Evolutionary conservation across 495 filamentous ascomycete species (phyloP), one percentile per base, ranked within the genome.

Genomic region (Lepraria neglecta): DNA sequence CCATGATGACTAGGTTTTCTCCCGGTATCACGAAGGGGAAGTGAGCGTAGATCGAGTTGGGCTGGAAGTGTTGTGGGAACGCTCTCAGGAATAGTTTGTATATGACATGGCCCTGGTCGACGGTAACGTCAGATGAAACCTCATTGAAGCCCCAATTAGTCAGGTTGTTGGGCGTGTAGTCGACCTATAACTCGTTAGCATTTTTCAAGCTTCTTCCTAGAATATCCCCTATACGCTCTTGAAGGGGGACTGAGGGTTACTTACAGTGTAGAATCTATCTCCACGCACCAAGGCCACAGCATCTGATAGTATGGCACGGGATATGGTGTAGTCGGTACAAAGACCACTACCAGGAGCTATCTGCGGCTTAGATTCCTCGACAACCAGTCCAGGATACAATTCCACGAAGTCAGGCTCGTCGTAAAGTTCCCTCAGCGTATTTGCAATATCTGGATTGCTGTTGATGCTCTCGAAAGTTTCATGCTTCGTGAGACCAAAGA

Each of bases 401-500:
- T 94, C 89, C 12, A 92, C 89, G 56, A 80, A 80, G 71, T 95
- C 89, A 0, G 88, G 88, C 59, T 84, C 81, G 53, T 90, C 87
- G 68, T 95, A 95, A 33, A 95, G 76, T 58, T 86, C 80, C 53
- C 81, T 83, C 12, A 95, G 80, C 56, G 86, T 79, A 21, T 88
- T 79, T 12, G 84, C 81, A 33, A 95, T 83, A n/a, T 82, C 80
- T 7, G 83, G 84, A 68, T 96, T 85, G 0, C 82, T 77, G 67
- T 91, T 96, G 76, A 96, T 95, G 59, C 90, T 87, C 62, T 92
- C 87, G 58, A 96, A 96, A 0, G 80, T 87, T 65, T 85, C 78
- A 68, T 95, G 83, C 0, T 84, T 82, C 61, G 84, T 80, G 19
- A 96, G 74, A 11, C 83, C 84, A 66, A 95, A 92, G 75, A 88